Conservation (phyloP, 345 rosid genomes). For the Noccaea bulbosa region DNA sequence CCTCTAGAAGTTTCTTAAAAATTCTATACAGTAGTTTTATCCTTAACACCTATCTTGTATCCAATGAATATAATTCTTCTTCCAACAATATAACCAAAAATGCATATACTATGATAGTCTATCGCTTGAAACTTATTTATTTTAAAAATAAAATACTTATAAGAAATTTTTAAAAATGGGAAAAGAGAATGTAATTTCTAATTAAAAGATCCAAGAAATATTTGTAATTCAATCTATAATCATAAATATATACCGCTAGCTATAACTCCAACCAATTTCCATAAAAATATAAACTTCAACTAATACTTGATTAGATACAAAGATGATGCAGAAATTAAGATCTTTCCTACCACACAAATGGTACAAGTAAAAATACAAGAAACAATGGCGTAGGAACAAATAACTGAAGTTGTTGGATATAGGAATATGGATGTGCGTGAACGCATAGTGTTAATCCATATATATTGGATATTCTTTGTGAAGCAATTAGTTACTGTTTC, state of each 20-base stretch:
- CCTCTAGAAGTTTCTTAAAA: constrained; percentile 38
- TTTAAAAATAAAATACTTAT: too few relatives aligned
- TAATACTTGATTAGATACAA: background rate
- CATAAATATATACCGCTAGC: background rate
- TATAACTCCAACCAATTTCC: background rate
- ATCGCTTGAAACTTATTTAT: too few relatives aligned
- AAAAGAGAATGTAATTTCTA: too few relatives aligned
- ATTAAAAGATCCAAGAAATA: background rate
- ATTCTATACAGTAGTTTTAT: background rate
- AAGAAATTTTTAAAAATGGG: too few relatives aligned
- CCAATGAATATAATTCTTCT: constrained; percentile 28
- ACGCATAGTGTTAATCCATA: background rate
- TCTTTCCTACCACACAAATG: background rate
- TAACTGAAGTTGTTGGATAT: background rate
- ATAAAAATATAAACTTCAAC: background rate
- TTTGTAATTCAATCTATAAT: background rate
- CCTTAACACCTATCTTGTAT: constrained; percentile 17
- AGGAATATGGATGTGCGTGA: background rate
- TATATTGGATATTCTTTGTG: background rate
- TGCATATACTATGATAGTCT: background rate
- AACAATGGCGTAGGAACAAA: constrained; percentile 5
- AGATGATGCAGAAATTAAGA: background rate
- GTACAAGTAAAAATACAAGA: background rate
- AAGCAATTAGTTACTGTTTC: background rate
- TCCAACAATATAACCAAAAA: background rate